phyloP scores from a whole-genome alignment of 768 basidiomycete genomes.

The Mrakia hoshinonis region DNA sequence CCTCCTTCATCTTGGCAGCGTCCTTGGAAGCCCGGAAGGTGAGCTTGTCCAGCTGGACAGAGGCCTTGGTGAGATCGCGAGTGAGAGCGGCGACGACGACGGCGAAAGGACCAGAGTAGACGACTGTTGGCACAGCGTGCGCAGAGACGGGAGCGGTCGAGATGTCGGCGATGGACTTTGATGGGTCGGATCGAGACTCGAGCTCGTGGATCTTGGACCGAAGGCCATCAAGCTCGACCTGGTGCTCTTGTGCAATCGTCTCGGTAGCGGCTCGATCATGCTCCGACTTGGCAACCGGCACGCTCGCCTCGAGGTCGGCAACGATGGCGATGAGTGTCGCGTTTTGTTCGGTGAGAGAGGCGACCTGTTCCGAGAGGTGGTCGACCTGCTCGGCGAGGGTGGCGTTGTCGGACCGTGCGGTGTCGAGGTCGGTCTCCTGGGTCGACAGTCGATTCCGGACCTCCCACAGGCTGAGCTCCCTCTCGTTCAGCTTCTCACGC shows the following conservation, averaged over 20 bases:
- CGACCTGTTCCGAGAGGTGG: not conserved
- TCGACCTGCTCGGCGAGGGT: not conserved
- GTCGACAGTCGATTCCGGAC: not conserved
- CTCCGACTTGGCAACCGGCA: not conserved
- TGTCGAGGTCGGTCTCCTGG: not conserved
- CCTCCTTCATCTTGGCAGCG: conserved; percentile 9
- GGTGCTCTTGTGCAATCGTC: not conserved
- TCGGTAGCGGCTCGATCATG: not conserved
- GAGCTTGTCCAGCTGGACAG: not conserved
- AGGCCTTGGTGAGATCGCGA: not conserved
- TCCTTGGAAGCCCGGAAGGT: not conserved
- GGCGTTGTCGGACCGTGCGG: not conserved
- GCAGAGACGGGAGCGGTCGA: not conserved
- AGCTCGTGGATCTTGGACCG: not conserved
- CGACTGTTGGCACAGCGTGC: not conserved
- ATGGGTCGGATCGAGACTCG: not conserved
- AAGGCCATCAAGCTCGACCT: conserved; percentile 2
- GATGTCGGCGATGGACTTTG: not conserved
- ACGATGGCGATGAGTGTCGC: not conserved
- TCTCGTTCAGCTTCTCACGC: not conserved
- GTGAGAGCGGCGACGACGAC: conserved; percentile 16
- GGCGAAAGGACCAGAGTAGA: not conserved
- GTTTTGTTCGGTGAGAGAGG: not conserved
- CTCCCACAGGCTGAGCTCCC: conserved; percentile 10
- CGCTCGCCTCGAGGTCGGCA: not conserved